Conservation (phyloP, 169 alveolate genomes). For the Plasmodium knowlesi region DNA sequence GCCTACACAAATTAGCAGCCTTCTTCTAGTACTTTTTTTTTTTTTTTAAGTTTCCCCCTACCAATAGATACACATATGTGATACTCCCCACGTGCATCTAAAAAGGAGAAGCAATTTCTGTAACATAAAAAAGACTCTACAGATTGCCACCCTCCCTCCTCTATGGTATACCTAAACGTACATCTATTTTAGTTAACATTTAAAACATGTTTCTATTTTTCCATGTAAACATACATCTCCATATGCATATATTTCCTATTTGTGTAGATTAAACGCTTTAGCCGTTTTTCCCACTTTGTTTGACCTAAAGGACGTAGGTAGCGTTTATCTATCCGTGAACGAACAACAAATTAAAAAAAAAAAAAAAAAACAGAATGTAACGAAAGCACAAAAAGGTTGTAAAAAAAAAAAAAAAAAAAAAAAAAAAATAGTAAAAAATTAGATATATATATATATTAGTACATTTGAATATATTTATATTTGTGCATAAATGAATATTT, state of each 20-base stretch:
- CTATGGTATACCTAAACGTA: not conserved
- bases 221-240: not conserved
- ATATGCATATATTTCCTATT: not conserved
- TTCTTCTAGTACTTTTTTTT: not conserved
- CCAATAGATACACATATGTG: not conserved
- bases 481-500: not conserved
- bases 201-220: not conserved
- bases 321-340: not conserved
- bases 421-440: not conserved
- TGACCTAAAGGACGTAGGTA: not conserved
- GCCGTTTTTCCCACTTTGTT: not conserved
- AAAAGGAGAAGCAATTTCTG: not conserved
- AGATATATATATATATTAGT: not conserved
- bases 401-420: not conserved
- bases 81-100: not conserved
- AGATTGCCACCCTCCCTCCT: not conserved
- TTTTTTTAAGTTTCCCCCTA: not conserved
- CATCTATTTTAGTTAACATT: not conserved
- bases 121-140: not conserved
- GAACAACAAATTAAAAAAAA: not conserved
- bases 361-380: not conserved
- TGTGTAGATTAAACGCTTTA: not conserved
- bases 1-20: not conserved
- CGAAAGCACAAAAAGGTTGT: not conserved
- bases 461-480: not conserved